Base-by-base conservation (phyloP, 805 yeast genomes). In the Danielia oregonensis region DNA sequence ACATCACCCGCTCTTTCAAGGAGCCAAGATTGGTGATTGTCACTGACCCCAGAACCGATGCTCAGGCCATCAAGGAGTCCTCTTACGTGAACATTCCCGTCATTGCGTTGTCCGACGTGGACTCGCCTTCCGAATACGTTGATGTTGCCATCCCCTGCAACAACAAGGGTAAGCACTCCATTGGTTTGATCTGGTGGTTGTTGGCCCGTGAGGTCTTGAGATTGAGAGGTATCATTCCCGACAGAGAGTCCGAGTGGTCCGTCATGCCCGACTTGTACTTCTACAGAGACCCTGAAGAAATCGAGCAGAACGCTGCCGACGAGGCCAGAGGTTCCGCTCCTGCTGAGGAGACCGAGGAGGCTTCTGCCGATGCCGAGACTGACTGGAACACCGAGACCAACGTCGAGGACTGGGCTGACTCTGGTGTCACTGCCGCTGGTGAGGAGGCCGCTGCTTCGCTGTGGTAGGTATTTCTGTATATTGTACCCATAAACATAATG, bases 261-360 rank as follows among this genome's bases (percentile, higher is more conserved):
- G 93, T 93, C 69, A 93, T 93, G 98, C 97, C 97, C 72, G 99
- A 93, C 79, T 82, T 93, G 73, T 93, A 89, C 89, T 93, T 93
- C 89, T 93, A 93, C 97, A 93, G 99, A 83, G 96, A 93, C 79
- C 98, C 99, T 67, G 97, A 91, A 79, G 99, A 93, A 77, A 84
- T 85, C 72, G 96, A 87, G 76, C 78, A 79, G 59, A 79, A 74
- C 57, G 79, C 78, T 61, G 75, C 75, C 48, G 75, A 72, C 52
- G 77, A 69, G 59, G 59, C 65, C 52, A 71, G 66, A 58, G 51
- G 61, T 43, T 70, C 68, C 49, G 41, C 39, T 32, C 9, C 25
- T 13, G 78, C 73, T 55, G 57, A 54, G 46, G 76, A 70, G 57
- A 78, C 76, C 57, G 85, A 78, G 63, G 82, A 74, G 60, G 75